These are phyloP conservation scores for Senna siamea DNA, from an alignment of 306 rosid genomes.

Conservation along the genomic window DNA sequence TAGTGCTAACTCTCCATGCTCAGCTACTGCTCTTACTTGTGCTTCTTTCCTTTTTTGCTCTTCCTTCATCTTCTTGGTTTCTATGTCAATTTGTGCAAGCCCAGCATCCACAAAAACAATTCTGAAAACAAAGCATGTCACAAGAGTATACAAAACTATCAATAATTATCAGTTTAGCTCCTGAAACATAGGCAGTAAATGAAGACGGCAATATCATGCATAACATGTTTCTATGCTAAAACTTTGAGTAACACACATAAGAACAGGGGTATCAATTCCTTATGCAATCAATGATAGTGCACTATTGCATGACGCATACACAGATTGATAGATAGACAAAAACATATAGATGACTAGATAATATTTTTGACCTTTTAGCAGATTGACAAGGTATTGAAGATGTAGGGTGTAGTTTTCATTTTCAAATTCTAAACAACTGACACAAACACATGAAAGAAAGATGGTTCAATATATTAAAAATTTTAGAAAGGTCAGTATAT, in stretches of 20 bases:
- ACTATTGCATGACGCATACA: background rate
- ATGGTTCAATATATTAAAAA: constrained; percentile 20
- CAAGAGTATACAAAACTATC: background rate
- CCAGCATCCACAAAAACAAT: constrained; percentile 97
- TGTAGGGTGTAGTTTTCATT: constrained; percentile 29
- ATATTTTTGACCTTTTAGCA: constrained; percentile 22
- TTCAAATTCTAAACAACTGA: constrained; percentile 36
- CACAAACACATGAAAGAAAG: constrained; percentile 18
- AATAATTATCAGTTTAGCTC: background rate
- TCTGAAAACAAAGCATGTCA: constrained; percentile 55
- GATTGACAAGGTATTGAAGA: constrained; percentile 26
- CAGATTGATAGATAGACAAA: constrained; percentile 16
- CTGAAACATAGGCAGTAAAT: background rate
- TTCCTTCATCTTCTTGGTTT: constrained; percentile 85
- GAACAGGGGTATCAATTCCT: constrained; percentile 7
- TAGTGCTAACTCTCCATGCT: constrained; percentile 93
- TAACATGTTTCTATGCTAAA: too few relatives aligned
- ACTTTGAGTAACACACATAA: constrained; percentile 12
- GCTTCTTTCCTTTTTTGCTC: constrained; percentile 84
- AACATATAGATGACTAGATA: constrained; percentile 12
- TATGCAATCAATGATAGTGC: background rate
- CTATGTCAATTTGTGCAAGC: constrained; percentile 82
- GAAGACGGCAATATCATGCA: too few relatives aligned
- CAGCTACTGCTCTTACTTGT: constrained; percentile 71
- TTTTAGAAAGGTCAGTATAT: constrained; percentile 7